Evolutionary conservation across 2,329 filamentous ascomycete species (phyloP), one percentile per base, ranked within the genome.

Genomic region (Fusarium liriodendri): DNA sequence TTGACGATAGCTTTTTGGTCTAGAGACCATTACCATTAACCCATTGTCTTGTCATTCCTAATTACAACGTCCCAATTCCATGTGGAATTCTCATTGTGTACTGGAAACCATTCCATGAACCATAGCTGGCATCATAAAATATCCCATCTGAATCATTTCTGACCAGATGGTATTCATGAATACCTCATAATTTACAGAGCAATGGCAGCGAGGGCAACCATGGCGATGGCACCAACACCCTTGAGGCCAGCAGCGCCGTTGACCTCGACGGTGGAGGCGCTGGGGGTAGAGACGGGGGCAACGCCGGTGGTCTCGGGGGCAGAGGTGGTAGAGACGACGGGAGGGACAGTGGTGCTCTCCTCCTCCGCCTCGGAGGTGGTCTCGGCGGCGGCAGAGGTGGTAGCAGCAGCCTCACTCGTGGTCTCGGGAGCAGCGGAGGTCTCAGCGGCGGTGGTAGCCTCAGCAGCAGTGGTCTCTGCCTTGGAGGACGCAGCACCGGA

Each of bases 131-230:
- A 47, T 27, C 42, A 47, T 45, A 25, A 47, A n/a, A 3, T 29
- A 5, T n/a, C 14, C 5, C 45, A 50, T 29, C 45, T 13, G 0
- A n/a, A 7, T 25, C 45, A 50, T 50, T 50, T 5, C 45, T 50
- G 9, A 1, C 2, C 3, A 50, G 45, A 50, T 29, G 45, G 25
- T 50, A 3, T 27, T 50, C 25, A 29, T 50, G 45, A 29, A 50
- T 27, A 50, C 22, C 45, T 50, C 45, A 29, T 50, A 20, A n/a
- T 62, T 83, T 83, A 84, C 80, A 84, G 81, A 72, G 82, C 82
- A 72, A 83, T 64, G 67, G 76, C 81, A 68, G 73, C 80, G 55
- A 82, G 66, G 57, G 74, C 79, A 57, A 80, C 73, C 72, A 83
- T 76, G 76, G 80, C 82, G 22, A 82, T 62, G 61, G 73, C 80